Conservation (phyloP, 257 asterid genomes). For the Voacanga thouarsii region DNA sequence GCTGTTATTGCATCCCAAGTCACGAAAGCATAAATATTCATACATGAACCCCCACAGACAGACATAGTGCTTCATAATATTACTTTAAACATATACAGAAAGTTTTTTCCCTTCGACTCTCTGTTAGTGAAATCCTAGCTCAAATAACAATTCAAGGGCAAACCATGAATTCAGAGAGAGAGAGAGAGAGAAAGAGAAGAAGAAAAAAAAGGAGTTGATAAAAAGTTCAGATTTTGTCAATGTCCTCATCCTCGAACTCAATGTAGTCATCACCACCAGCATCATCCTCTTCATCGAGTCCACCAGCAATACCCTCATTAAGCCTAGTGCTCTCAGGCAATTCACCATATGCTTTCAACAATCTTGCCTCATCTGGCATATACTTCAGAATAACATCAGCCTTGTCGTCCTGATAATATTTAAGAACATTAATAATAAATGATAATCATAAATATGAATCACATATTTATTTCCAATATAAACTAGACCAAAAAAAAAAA, state of each 20-base stretch:
- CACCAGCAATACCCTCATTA: constrained; percentile 30
- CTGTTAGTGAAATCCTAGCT: background rate
- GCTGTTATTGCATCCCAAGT: background rate
- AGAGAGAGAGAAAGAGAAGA: too few species aligned
- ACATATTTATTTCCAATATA: background rate
- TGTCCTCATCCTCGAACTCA: constrained; percentile 31
- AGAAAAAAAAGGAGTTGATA: background rate
- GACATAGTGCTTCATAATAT: background rate
- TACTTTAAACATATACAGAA: background rate
- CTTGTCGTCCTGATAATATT: constrained; percentile 25
- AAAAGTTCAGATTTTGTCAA: constrained; percentile 23
- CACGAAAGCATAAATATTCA: background rate
- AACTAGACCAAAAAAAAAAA: too few species aligned
- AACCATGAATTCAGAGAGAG: background rate
- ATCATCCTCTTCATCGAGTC: constrained; percentile 27
- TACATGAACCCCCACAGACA: background rate
- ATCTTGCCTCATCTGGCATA: constrained; percentile 30
- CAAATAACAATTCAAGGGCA: background rate
- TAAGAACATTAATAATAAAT: background rate
- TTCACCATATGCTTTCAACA: constrained; percentile 30
- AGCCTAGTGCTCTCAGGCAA: constrained; percentile 26
- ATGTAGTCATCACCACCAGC: constrained; percentile 25
- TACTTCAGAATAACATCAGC: constrained; percentile 32
- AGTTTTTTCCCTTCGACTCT: background rate
- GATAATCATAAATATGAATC: background rate